These are phyloP conservation scores for Pezicula radicicola DNA, from an alignment of 2,329 filamentous ascomycete genomes.

Conservation along the genomic window DNA sequence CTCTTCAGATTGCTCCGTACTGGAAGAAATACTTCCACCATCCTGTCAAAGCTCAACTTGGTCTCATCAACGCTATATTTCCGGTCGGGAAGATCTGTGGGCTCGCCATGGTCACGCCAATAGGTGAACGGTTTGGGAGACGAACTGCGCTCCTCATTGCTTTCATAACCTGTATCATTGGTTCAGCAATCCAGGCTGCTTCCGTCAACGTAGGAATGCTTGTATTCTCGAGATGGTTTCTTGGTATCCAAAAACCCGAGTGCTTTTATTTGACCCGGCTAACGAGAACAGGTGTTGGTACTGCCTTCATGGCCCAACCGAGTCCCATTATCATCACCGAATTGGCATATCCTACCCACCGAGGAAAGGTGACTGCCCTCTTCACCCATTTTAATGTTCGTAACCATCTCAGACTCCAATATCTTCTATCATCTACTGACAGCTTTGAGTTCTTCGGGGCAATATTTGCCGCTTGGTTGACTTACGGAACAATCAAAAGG, in stretches of 20 bases:
- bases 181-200: not conserved
- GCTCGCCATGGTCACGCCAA: constrained; percentile 31
- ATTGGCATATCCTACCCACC: constrained; percentile 12
- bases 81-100: constrained; percentile 36
- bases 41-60: constrained; percentile 32
- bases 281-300: too few relatives aligned
- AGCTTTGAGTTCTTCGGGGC: constrained; percentile 25
- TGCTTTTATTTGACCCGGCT: too few relatives aligned
- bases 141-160: not conserved
- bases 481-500: constrained; percentile 30
- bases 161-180: not conserved
- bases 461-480: constrained; percentile 36
- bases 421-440: too few relatives aligned
- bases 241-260: too few relatives aligned
- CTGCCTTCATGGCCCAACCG: not conserved
- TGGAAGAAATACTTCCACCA: constrained; percentile 40
- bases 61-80: constrained; percentile 34
- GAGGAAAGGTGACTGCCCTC: constrained; percentile 3
- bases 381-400: too few relatives aligned
- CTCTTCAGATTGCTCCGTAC: constrained; percentile 36
- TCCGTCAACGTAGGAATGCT: not conserved
- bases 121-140: constrained; percentile 36
- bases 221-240: not conserved
- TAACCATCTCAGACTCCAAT: too few relatives aligned
- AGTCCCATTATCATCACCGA: constrained; percentile 10